Base-by-base conservation (phyloP, 2,329 filamentous ascomycete genomes). In the Exophiala alcalophila region DNA sequence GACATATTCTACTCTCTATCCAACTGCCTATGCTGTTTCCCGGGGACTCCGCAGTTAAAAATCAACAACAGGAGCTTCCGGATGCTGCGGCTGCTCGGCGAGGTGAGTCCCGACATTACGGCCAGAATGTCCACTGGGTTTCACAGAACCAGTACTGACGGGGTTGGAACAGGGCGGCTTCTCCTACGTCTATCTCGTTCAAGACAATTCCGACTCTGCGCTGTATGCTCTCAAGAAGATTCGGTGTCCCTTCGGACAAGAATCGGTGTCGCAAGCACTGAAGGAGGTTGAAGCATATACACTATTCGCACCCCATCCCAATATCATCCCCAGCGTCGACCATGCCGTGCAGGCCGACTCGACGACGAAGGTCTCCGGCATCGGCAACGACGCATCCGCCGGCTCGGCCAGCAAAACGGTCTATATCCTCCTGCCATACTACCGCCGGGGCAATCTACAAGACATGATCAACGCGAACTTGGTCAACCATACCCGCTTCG, bases 381-480 rank as follows among this genome's bases (percentile, higher is more conserved):
- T 79, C 49, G 73, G 68, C 36, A 44, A 40, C 6, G 50, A 53
- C 3, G 28, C 40, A 3, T 68, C 76, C 56, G 73, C 70, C 35
- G 78, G 81, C 52, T 73, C 81, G 1, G 78, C 80, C 32, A 79
- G 83, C 50, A 97, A 97, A 72, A 97, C 91, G 0, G 92, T 97
- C 39, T 98, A 98, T 66, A 92, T 98, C 49, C 74, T 98, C 29
- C 76, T 98, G 14, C 92, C 92, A 9, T 98, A 97, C 71, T 98
- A 96, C 70, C 77, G 89, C 58, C 77, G 91, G 54, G 92, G 92
- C 10, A 98, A 98, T 65, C 76, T 98, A 25, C 92, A 98, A 69
- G 92, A 98, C 68, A 84, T 94, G 62, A 97, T 98, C 73, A 98
- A 98, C 66, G 91, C 92, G 52, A 98, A 98, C 67, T 73, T 97